Base-by-base conservation (phyloP, 306 rosid species). In the Acacia crassicarpa region DNA sequence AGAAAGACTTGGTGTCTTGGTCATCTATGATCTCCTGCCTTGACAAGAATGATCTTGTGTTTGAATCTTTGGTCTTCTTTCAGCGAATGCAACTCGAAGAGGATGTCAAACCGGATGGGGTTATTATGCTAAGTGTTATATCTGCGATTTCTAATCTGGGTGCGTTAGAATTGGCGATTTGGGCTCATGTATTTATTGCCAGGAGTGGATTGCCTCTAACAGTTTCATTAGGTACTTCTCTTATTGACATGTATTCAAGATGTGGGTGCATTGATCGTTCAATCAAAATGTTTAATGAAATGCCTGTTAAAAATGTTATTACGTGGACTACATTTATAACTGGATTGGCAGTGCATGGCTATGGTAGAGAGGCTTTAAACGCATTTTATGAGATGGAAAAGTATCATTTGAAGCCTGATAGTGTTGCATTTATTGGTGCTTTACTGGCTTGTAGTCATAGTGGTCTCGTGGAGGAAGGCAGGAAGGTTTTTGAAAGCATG, bases 361-460 rank as follows among this genome's bases (percentile, higher is more conserved):
- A 85, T 15, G 70, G 90, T 33, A 77, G 63, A 74, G 91, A 91
- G 67, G 89, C 92, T 58, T 45, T 91, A 59, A 78, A 74, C 4
- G 84, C 78, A 7, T 91, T 91, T 62, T 20, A 74, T 83, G 79
- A 67, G 23, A 86, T 91, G 92, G 78, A 38, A 78, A 86, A 49
- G 40, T 83, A 82, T 63, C 88, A 91, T 80, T 69, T 91, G 56
- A 76, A 67, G 76, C 92, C 92, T 23, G 94, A 91, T 71, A 20
- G 72, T 14, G 15, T 63, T 16, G 81, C 87, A 1, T 83, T 89
- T 49, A 81, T 82, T 2, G 87, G 87, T 49, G 69, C 79, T 8
- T 91, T 91, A 84, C 90, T 89, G 79, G 94, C 92, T 43, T 91
- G 94, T 79, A 87, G 92, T 46, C 94, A 91, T 32, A 83, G 87